Evolutionary conservation across 768 basidiomycete species (phyloP).

Genomic region (Gloeophyllum trabeum): DNA sequence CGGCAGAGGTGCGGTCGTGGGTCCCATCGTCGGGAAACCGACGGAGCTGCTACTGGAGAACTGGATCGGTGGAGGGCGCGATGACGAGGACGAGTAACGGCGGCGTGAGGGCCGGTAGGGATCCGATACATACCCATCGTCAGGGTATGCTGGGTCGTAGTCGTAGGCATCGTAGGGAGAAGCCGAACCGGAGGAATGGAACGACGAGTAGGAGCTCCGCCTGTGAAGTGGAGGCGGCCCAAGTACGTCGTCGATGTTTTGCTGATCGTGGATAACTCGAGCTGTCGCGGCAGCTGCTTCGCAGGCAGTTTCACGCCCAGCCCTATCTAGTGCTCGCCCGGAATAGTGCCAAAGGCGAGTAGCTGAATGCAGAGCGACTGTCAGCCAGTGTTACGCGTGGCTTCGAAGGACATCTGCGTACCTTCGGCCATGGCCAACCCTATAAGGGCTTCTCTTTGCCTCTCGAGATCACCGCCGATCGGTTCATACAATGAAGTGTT

Average conservation of each 20-base stretch:
- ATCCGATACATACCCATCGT: not conserved
- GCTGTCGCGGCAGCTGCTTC: constrained; percentile 65
- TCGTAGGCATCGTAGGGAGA: no score
- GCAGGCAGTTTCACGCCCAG: constrained; percentile 38
- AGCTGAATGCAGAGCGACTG: constrained; percentile 24
- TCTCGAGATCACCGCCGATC: constrained; percentile 41
- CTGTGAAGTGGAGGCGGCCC: not conserved
- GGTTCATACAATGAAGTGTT: constrained; percentile 44
- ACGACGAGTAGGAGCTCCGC: not conserved
- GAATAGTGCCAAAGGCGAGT: constrained; percentile 44
- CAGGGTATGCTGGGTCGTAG: not conserved
- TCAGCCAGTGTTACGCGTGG: constrained; percentile 1
- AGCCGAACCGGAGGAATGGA: not conserved
- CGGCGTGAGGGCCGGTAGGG: not conserved
- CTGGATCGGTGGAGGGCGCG: not conserved
- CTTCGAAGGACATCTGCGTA: constrained; percentile 13
- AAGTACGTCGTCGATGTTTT: constrained; percentile 12
- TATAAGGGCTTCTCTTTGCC: constrained; percentile 54
- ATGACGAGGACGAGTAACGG: not conserved
- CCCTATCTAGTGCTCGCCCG: constrained; percentile 22
- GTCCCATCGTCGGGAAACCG: not conserved
- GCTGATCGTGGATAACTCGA: constrained; percentile 44
- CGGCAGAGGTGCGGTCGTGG: not conserved
- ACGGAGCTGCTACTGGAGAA: not conserved
- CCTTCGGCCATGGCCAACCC: constrained; percentile 68